Conservation (phyloP, 192 early-diverging fungal species). For the Spinellus fusiger region DNA sequence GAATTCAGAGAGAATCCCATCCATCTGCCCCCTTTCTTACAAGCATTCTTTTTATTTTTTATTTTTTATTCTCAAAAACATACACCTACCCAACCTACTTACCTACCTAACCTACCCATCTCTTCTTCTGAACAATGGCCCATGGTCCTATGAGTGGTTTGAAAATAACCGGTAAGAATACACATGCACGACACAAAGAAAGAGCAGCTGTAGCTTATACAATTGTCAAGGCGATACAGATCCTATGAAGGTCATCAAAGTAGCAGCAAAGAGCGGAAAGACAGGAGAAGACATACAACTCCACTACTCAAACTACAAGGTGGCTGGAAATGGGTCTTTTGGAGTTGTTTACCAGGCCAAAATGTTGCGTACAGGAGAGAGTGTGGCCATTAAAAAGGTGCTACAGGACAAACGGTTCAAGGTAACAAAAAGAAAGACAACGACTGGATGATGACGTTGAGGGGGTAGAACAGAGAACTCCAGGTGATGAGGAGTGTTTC, state of each 20-base stretch:
- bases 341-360: conserved; percentile 99
- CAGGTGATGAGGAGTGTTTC: conserved; percentile 88
- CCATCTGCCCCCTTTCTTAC: no score
- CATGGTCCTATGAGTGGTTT: conserved; percentile 36
- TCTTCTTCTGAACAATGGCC: conserved; percentile 20
- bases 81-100: neutral
- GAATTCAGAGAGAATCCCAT: no score
- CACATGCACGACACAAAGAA: neutral
- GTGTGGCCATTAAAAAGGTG: conserved; percentile 96
- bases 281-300: conserved; percentile 83
- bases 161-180: conserved; percentile 25
- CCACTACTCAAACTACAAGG: conserved; percentile 86
- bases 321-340: conserved; percentile 96
- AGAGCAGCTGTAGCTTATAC: neutral
- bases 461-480: conserved; percentile 76
- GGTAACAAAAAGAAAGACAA: conserved; percentile 35
- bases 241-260: conserved; percentile 56
- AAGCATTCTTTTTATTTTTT: no score
- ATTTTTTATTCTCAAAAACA: neutral
- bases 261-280: conserved; percentile 87
- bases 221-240: conserved; percentile 21
- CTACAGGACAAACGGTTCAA: conserved; percentile 98
- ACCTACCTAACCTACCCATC: neutral
- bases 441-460: neutral
- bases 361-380: conserved; percentile 72